phyloP scores from a whole-genome alignment of 768 basidiomycete species.

The Thelephora ganbajun region DNA sequence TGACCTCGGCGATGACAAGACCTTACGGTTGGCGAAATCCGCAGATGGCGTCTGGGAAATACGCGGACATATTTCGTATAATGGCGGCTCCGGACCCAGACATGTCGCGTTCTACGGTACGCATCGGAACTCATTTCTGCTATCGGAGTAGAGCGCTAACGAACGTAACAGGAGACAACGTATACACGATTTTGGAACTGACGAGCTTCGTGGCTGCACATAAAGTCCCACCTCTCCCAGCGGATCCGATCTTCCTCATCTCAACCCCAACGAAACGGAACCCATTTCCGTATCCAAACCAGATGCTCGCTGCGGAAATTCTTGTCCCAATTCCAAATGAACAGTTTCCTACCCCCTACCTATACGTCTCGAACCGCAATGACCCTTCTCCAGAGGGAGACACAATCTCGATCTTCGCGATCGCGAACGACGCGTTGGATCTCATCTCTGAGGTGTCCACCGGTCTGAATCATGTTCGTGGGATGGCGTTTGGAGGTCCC shows the following conservation, averaged over 20 bases:
- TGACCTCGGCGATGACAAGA: constrained; percentile 62
- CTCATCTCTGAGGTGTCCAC: constrained; percentile 51
- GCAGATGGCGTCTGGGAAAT: constrained; percentile 32
- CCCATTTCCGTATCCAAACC: constrained; percentile 19
- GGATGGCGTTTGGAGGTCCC: constrained; percentile 50
- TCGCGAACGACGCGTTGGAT: constrained; percentile 30
- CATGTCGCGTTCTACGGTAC: constrained; percentile 53
- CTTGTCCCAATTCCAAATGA: constrained; percentile 40
- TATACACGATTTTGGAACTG: constrained; percentile 62
- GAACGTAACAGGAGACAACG: constrained; percentile 30
- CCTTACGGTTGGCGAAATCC: constrained; percentile 39
- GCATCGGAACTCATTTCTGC: constrained; percentile 9
- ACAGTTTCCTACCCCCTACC: constrained; percentile 38
- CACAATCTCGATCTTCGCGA: constrained; percentile 54
- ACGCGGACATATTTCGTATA: constrained; percentile 31
- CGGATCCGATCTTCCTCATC: constrained; percentile 22
- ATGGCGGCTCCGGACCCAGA: constrained; percentile 54
- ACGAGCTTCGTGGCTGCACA: constrained; percentile 44
- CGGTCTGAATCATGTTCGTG: constrained; percentile 57
- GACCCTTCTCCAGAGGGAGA: constrained; percentile 59
- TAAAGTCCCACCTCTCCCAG: constrained; percentile 29
- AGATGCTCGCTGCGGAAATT: constrained; percentile 58
- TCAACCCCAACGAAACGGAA: constrained; percentile 34
- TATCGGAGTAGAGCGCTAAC: neutral
- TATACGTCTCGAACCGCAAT: constrained; percentile 68